These are phyloP conservation scores for Ophiostoma perfectum DNA, from an alignment of 2,329 filamentous ascomycete species.

Conservation along the genomic window DNA sequence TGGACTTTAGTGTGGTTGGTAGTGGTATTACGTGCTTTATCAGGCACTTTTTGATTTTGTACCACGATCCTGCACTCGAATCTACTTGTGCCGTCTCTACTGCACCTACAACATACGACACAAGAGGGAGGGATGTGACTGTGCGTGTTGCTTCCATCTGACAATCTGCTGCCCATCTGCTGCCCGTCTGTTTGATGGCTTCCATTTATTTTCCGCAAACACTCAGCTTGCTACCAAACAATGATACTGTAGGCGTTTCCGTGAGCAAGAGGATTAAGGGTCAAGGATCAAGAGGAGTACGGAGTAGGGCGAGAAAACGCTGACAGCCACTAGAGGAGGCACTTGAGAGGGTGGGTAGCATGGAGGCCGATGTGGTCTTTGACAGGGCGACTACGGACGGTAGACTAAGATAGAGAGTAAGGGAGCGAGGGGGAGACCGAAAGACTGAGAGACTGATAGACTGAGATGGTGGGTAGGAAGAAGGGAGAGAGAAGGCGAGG, in stretches of 20 bases:
- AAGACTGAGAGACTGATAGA: too few relatives aligned
- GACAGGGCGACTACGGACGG: neutral
- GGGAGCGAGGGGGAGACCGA: neutral
- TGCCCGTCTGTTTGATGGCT: neutral
- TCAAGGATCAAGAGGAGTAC: neutral
- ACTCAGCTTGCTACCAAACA: neutral
- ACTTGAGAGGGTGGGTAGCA: neutral
- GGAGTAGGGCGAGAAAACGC: neutral
- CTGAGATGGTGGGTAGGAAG: neutral
- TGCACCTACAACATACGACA: conserved; percentile 6
- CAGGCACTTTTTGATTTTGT: neutral
- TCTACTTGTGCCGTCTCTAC: neutral
- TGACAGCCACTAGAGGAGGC: neutral
- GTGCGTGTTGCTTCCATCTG: conserved; percentile 5
- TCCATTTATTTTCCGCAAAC: neutral
- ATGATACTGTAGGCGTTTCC: neutral
- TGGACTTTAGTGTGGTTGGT: neutral
- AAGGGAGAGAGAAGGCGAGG: neutral
- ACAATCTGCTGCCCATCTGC: neutral
- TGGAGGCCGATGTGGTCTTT: neutral
- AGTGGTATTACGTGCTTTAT: neutral
- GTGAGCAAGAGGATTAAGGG: neutral
- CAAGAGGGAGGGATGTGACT: conserved; percentile 3
- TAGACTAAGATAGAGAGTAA: neutral
- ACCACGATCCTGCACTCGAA: neutral